Evolutionary conservation across 805 yeast species (phyloP).

Genomic region (Ogataea pignaliae): DNA sequence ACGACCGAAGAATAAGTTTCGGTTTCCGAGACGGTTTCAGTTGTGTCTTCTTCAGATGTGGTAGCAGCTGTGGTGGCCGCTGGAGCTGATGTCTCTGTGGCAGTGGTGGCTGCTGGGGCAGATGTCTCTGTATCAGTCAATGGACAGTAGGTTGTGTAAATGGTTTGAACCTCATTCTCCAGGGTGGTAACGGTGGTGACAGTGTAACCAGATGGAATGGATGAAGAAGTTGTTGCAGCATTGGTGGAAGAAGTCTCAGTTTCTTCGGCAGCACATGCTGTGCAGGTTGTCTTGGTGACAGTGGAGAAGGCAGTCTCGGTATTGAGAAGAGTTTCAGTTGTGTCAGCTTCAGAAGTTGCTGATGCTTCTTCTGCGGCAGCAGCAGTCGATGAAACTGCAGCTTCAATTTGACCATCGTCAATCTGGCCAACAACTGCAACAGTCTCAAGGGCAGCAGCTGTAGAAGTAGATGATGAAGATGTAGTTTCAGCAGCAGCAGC

Average conservation of each 20-base stretch:
- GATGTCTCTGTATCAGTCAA: constrained; percentile 1
- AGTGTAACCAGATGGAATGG: constrained; percentile 7
- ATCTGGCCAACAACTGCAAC: not conserved
- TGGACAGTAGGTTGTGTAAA: constrained; percentile 12
- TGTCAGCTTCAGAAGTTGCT: not conserved
- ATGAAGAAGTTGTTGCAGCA: constrained; percentile 8
- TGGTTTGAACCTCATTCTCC: constrained; percentile 3
- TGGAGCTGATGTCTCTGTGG: constrained; percentile 7
- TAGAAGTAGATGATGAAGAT: constrained; percentile 5
- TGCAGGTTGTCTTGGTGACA: constrained; percentile 1
- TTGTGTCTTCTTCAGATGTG: constrained; percentile 7
- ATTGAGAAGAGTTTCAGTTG: not conserved
- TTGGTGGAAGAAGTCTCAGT: constrained; percentile 11
- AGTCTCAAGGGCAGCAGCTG: constrained; percentile 2
- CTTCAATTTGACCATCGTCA: constrained; percentile 1
- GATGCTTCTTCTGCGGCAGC: not conserved
- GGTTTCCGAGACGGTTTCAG: not conserved
- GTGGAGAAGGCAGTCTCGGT: constrained; percentile 1
- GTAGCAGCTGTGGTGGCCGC: constrained; percentile 9
- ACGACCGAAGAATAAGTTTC: constrained; percentile 3
- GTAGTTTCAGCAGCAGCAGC: constrained; percentile 6
- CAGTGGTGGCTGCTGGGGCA: constrained; percentile 11
- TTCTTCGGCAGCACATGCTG: not conserved
- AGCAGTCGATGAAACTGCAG: not conserved
- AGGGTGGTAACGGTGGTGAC: constrained; percentile 7